Evolutionary conservation across 2,329 filamentous ascomycete species (phyloP).

Genomic region (Passalora sequoiae): DNA sequence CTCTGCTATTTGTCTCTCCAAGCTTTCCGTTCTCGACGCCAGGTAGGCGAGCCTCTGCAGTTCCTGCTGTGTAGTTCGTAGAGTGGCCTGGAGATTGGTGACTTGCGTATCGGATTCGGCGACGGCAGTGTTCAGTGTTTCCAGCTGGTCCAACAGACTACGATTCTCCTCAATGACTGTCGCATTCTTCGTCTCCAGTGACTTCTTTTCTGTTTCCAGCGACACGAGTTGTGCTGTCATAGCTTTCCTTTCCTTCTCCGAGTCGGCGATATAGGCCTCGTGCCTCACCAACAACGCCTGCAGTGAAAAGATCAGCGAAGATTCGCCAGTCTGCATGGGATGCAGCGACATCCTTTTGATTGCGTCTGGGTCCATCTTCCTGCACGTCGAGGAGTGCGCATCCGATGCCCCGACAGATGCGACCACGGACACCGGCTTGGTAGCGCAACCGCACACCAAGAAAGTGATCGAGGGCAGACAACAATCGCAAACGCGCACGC

Average conservation of each 20-base stretch:
- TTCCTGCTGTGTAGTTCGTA: slow-evolving; percentile 72
- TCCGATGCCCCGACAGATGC: not conserved
- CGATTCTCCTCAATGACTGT: slow-evolving; percentile 78
- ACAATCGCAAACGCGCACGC: not conserved
- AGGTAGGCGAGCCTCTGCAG: slow-evolving; percentile 69
- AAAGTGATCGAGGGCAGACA: too few species aligned
- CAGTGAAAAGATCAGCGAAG: slow-evolving; percentile 63
- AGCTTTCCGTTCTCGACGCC: slow-evolving; percentile 66
- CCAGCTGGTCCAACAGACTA: slow-evolving; percentile 73
- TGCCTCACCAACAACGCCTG: slow-evolving; percentile 89
- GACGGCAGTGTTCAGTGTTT: slow-evolving; percentile 73
- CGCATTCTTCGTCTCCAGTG: slow-evolving; percentile 70
- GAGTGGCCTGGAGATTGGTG: slow-evolving; percentile 66
- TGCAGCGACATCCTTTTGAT: slow-evolving; percentile 5
- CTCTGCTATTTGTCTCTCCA: slow-evolving; percentile 73
- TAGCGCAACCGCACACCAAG: slow-evolving; percentile 2
- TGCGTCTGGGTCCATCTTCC: not conserved
- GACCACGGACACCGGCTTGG: slow-evolving; percentile 2
- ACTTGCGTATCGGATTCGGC: slow-evolving; percentile 75
- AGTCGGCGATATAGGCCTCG: slow-evolving; percentile 89
- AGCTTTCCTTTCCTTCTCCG: slow-evolving; percentile 73
- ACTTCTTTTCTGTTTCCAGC: slow-evolving; percentile 65
- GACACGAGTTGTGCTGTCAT: slow-evolving; percentile 68
- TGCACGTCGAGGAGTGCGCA: not conserved
- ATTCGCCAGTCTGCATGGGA: slow-evolving; percentile 22